These are phyloP conservation scores for Trypanosoma mega DNA, from an alignment of 208 protist species.

Conservation along the genomic window DNA sequence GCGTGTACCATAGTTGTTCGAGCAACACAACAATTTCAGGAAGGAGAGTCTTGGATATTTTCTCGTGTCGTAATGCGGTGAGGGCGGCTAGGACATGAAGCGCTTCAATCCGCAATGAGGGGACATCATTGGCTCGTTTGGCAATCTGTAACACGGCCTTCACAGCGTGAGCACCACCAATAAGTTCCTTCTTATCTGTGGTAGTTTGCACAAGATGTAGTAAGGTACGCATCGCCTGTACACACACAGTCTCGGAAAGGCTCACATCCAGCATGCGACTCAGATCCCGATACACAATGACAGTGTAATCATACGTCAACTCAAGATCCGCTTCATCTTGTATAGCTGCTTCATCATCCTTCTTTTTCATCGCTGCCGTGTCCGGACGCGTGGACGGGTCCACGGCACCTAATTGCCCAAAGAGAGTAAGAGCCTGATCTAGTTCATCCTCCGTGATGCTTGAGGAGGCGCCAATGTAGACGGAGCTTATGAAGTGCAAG, in stretches of 20 bases:
- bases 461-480: slow-evolving; percentile 65
- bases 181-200: slow-evolving; percentile 75
- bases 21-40: slow-evolving; percentile 89
- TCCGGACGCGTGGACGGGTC: slow-evolving; percentile 66
- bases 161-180: slow-evolving; percentile 83
- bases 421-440: slow-evolving; percentile 75
- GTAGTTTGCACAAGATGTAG: slow-evolving; percentile 84
- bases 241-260: slow-evolving; percentile 81
- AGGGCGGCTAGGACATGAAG: slow-evolving; percentile 83
- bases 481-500: slow-evolving; percentile 53
- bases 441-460: slow-evolving; percentile 65
- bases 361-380: slow-evolving; percentile 42
- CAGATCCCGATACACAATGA: slow-evolving; percentile 89
- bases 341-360: slow-evolving; percentile 67
- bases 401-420: slow-evolving; percentile 86
- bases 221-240: slow-evolving; percentile 78
- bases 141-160: slow-evolving; percentile 78
- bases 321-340: slow-evolving; percentile 84
- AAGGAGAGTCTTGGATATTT: slow-evolving; percentile 77
- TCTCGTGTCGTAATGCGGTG: slow-evolving; percentile 79
- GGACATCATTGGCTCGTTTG: slow-evolving; percentile 73
- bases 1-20: slow-evolving; percentile 83
- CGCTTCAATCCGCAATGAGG: slow-evolving; percentile 79
- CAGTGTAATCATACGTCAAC: slow-evolving; percentile 91
- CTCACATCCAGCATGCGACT: slow-evolving; percentile 85